phyloP scores from a whole-genome alignment of 2,329 filamentous ascomycete species.

The Epichloe hybrida region DNA sequence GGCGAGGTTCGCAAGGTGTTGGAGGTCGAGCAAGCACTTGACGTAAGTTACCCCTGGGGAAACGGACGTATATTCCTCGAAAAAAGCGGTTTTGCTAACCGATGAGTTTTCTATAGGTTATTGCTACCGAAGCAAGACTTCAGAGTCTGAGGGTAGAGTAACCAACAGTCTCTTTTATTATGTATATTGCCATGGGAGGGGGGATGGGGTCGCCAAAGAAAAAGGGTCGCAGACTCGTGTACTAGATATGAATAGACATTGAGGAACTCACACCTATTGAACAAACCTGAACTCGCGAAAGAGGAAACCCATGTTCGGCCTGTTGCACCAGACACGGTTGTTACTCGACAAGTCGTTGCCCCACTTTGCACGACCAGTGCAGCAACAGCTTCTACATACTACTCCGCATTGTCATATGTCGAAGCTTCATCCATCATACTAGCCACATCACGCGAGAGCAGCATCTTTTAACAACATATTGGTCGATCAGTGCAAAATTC shows the following conservation, averaged over 20 bases:
- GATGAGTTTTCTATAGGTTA: slow-evolving; percentile 44
- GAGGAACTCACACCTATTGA: not conserved
- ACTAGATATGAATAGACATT: slow-evolving; percentile 24
- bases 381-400: not conserved
- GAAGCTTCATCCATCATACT: too few relatives aligned
- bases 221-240: slow-evolving; percentile 18
- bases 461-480: too few relatives aligned
- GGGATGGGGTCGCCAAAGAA: slow-evolving; percentile 1
- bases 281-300: not conserved
- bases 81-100: not conserved
- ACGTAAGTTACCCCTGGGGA: slow-evolving; percentile 47
- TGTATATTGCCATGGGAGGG: slow-evolving; percentile 20
- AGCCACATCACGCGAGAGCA: too few relatives aligned
- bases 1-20: slow-evolving; percentile 80
- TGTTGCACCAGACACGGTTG: too few relatives aligned
- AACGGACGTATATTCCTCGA: not conserved
- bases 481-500: too few relatives aligned
- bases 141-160: slow-evolving; percentile 79
- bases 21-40: slow-evolving; percentile 90
- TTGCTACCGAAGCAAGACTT: slow-evolving; percentile 77
- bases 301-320: too few relatives aligned
- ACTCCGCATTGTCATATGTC: too few relatives aligned
- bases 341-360: not conserved
- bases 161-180: slow-evolving; percentile 18
- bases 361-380: not conserved